Base-by-base conservation (phyloP, 805 yeast species). In the Myxozyma sirexii region DNA sequence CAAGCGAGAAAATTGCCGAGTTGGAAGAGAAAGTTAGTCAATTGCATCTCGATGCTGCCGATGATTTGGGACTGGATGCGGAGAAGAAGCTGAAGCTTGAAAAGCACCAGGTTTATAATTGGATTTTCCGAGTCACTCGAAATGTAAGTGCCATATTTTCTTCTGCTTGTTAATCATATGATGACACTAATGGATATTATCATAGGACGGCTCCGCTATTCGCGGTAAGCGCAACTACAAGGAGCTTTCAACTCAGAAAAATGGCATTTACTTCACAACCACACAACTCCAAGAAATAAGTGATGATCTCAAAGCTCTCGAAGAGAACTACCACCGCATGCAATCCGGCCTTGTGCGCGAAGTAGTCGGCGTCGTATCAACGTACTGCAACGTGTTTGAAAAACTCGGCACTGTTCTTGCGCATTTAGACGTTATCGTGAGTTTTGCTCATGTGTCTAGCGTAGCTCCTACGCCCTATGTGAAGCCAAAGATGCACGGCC, bases 101-200 rank as follows among this genome's bases (percentile, higher is more conserved):
- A 71, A 84, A 87, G 56, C 97, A 93, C 70, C 88, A 82, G 63
- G 83, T 82, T 27, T 96, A 90, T 72, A 97, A 97, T 21, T 92
- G 97, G 96, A 90, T 97, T 72, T 83, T 93, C 80, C 80, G 98
- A 67, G 82, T 94, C 23, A 94, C 99, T 0, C 82, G 99, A 72
- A 73, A 56, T 31, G 64, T 60, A 33, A 12, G 64, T 59, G 13
- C 17, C 4, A 7, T 29, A 7, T 29, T 29, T 10, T 29, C 13
- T 21, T 24, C 13, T 43, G 15, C 19, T 27, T 51, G 21, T 43
- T 33, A 19, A 21, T 15, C 29, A 86, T 24, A 26, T 23, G 35
- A 10, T 54, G 23, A 19, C 35, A n/a, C n/a, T n/a, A n/a, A n/a
- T n/a, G 10, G 8, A 13, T 31, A 8, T 17, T 23, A 5, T 5